Evolutionary conservation across 495 filamentous ascomycete genomes (phyloP), one percentile per base, ranked within the genome.

Genomic region (Neurospora sp.): DNA sequence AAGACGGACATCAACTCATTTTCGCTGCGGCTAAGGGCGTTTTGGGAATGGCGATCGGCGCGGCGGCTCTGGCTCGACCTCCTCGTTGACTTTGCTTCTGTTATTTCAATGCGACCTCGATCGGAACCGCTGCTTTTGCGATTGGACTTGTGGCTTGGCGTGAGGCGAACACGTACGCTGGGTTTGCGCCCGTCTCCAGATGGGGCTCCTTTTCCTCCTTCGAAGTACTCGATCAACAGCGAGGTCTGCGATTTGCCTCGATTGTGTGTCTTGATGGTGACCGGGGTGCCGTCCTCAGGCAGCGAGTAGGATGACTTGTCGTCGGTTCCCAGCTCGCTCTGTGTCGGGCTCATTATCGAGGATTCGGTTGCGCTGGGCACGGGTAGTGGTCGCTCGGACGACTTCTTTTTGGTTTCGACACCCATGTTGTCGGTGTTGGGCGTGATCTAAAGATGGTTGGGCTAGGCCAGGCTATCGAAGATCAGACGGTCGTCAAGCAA

Each of bases 221-320:
- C 94, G 79, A 98, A 99, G 81, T 98, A 98, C 82, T 99, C 96
- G 78, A 99, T 99, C 78, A 99, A 85, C 69, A 99, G 87, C 69
- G 93, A 97, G 48, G 96, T 97, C 81, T 96, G 94, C 68, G 93
- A 96, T 77, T 86, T 88, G 77, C 86, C 86, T 73, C 85, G 89
- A 74, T 89, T 89, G 74, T 87, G 88, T 73, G 94, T 95, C 77
- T 90, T 85, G 76, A 98, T 95, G 70, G 92, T 98, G 76, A 98
- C 88, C 46, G 93, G 92, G 73, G 92, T 94, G 77, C 96, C 96
- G 89, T 99, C 95, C 81, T 97, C 95, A 35, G 94, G 96, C 71
- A 99, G 89, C 68, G 92, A 95, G 84, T 96, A 97, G 71, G 92
- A 83, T 11, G 85, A 87, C 74, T 83, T 85, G 65, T 86, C 84